Conservation (phyloP, 164 flowering plant species). For the Liriodendron chinense region DNA sequence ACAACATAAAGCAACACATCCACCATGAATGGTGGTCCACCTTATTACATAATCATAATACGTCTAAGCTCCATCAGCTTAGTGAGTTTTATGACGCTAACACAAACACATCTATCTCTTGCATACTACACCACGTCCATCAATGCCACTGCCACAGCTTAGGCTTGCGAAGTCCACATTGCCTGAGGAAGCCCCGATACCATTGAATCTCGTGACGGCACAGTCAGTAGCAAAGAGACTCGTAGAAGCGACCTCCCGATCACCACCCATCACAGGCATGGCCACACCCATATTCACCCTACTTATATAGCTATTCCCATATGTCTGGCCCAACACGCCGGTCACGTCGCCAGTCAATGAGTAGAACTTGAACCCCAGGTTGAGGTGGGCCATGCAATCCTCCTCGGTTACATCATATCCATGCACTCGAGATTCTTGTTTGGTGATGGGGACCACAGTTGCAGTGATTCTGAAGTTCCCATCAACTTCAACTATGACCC, state of each 20-base stretch:
- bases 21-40: not conserved
- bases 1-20: not conserved
- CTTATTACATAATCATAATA: not conserved
- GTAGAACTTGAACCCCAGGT: constrained; percentile 26
- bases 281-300: constrained; percentile 12
- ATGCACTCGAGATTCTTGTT: constrained; percentile 21
- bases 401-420: constrained; percentile 17
- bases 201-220: constrained; percentile 12
- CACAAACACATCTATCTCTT: constrained; percentile 9
- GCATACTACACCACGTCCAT: constrained; percentile 18
- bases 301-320: constrained; percentile 12
- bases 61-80: too few relatives aligned
- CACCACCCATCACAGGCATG: constrained; percentile 26
- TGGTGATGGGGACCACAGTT: constrained; percentile 9
- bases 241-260: constrained; percentile 3
- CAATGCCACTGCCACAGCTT: constrained; percentile 11
- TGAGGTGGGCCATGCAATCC: constrained; percentile 29
- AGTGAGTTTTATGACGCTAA: too few relatives aligned
- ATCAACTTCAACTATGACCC: constrained; percentile 4
- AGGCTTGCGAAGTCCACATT: not conserved
- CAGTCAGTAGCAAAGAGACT: constrained; percentile 21
- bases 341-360: constrained; percentile 11
- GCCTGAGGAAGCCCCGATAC: not conserved
- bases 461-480: constrained; percentile 10
- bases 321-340: constrained; percentile 32